Percentiles rank a stretch among this genome's conserved stretches.
These are phyloP conservation scores for Claviceps pazoutovae DNA, from an alignment of 2,329 filamentous ascomycete genomes.

Conservation along the genomic window DNA sequence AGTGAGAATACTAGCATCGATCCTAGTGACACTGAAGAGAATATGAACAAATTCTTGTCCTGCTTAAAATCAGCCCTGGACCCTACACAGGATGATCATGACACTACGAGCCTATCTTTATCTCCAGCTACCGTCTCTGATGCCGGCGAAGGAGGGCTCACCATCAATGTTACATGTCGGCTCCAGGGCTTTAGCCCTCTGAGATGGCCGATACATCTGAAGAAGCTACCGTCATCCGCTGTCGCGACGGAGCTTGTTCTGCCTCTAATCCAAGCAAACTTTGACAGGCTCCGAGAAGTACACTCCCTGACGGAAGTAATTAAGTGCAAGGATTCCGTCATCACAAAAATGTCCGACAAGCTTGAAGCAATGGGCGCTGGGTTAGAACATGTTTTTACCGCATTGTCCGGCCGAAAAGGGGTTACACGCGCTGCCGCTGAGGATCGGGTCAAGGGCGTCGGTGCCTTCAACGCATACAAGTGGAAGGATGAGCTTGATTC, in stretches of 20 bases:
- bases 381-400: slow-evolving; percentile 39
- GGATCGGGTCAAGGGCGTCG: slow-evolving; percentile 36
- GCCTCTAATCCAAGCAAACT: slow-evolving; percentile 35
- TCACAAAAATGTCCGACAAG: slow-evolving; percentile 38
- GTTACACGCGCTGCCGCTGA: slow-evolving; percentile 30
- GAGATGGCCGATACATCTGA: slow-evolving; percentile 49
- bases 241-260: slow-evolving; percentile 36
- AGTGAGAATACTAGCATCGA: slow-evolving; percentile 58
- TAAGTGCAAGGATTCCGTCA: slow-evolving; percentile 36
- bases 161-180: slow-evolving; percentile 41
- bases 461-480: slow-evolving; percentile 27
- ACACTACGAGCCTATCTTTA: slow-evolving; percentile 31
- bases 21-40: slow-evolving; percentile 52
- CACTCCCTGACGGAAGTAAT: slow-evolving; percentile 29
- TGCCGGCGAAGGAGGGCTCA: slow-evolving; percentile 27
- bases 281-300: slow-evolving; percentile 25
- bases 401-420: slow-evolving; percentile 34
- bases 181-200: slow-evolving; percentile 53
- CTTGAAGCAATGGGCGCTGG: slow-evolving; percentile 36
- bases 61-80: slow-evolving; percentile 43
- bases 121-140: slow-evolving; percentile 18
- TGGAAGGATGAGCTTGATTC: slow-evolving; percentile 22
- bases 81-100: slow-evolving; percentile 29
- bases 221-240: slow-evolving; percentile 26
- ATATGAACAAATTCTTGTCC: slow-evolving; percentile 52